phyloP scores from a whole-genome alignment of 495 filamentous ascomycete genomes.

The Penicillium roqueforti region DNA sequence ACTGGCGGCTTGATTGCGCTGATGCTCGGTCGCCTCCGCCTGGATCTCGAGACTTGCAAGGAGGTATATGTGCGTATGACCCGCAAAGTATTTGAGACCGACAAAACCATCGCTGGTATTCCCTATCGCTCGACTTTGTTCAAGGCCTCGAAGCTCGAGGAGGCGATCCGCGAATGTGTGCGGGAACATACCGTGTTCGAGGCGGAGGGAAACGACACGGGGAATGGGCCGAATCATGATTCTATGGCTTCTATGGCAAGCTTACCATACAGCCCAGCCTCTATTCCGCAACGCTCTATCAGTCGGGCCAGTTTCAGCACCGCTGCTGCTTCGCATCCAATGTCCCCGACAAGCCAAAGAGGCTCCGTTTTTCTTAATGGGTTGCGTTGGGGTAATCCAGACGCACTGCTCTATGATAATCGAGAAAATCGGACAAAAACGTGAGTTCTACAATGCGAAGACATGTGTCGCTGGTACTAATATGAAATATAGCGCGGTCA shows the following conservation, averaged over 20 bases:
- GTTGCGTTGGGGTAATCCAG: conserved; percentile 52
- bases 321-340: conserved; percentile 27
- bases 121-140: conserved; percentile 90
- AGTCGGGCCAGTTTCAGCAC: conserved; percentile 46
- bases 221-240: conserved; percentile 25
- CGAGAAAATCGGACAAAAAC: conserved; percentile 88
- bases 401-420: conserved; percentile 71
- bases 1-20: conserved; percentile 94
- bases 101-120: conserved; percentile 94
- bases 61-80: conserved; percentile 94
- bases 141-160: conserved; percentile 92
- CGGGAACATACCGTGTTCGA: conserved; percentile 78
- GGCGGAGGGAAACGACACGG: conserved; percentile 69
- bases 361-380: conserved; percentile 42
- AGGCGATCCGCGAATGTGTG: conserved; percentile 88
- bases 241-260: conserved; percentile 40
- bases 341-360: conserved; percentile 27
- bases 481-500: conserved; percentile 62
- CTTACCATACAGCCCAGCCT: conserved; percentile 34
- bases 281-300: conserved; percentile 40
- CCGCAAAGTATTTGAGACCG: conserved; percentile 89
- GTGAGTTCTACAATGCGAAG: conserved; percentile 47
- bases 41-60: conserved; percentile 94
- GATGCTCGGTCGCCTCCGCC: conserved; percentile 87
- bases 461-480: conserved; percentile 7